A percentile compares a stretch with the other conserved stretches of the same genome.
phyloP scores from a whole-genome alignment of 129 eudicot species.

The Centrapalus pauciflorus region DNA sequence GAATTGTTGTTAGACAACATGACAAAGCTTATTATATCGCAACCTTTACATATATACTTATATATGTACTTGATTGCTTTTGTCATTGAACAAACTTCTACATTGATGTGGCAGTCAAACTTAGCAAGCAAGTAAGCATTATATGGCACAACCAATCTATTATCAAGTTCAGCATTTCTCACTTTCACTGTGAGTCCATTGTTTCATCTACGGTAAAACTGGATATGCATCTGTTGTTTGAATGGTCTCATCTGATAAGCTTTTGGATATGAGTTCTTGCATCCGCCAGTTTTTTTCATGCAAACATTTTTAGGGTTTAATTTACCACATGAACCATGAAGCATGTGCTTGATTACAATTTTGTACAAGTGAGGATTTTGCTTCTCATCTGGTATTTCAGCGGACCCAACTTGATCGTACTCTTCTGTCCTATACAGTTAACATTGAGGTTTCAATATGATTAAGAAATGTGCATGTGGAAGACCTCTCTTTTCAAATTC shows the following conservation, averaged over 20 bases:
- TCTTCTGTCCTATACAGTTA: slow-evolving; percentile 6
- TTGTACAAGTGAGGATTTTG: neutral
- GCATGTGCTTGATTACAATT: slow-evolving; percentile 22
- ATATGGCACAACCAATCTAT: slow-evolving; percentile 28
- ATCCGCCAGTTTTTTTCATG: slow-evolving; percentile 9
- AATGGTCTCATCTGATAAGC: neutral
- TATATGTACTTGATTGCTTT: slow-evolving; percentile 20
- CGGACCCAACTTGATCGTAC: slow-evolving; percentile 14
- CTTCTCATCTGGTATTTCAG: slow-evolving; percentile 19
- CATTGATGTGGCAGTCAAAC: no score
- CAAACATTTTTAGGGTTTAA: slow-evolving; percentile 2
- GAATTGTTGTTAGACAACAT: neutral
- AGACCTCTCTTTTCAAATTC: slow-evolving; percentile 26
- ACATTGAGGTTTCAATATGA: slow-evolving; percentile 18
- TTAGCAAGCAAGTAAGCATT: no score
- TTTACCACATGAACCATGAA: slow-evolving; percentile 34
- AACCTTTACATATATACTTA: slow-evolving; percentile 27
- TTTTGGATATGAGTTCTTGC: slow-evolving; percentile 18
- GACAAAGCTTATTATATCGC: slow-evolving; percentile 1
- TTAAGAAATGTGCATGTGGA: no score
- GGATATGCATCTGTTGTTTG: slow-evolving; percentile 23
- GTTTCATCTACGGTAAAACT: slow-evolving; percentile 9
- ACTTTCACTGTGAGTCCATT: neutral
- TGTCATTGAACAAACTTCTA: slow-evolving; percentile 12
- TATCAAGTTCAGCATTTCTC: neutral